Percentiles rank a stretch among this genome's conserved stretches.
Evolutionary conservation across 495 filamentous ascomycete genomes (phyloP).

Genomic region (Hypoxylon intermedium): DNA sequence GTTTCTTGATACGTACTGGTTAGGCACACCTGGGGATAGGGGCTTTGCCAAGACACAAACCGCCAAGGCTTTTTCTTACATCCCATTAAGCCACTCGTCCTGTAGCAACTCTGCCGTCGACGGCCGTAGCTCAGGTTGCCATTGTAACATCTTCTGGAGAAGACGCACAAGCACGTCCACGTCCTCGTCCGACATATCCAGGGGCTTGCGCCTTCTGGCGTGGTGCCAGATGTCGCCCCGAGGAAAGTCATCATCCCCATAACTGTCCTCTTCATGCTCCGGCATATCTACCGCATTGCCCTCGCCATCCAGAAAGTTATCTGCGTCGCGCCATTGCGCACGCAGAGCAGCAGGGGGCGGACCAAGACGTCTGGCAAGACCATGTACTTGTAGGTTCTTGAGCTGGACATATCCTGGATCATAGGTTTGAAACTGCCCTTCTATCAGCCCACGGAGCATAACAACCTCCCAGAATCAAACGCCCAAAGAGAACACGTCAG

Average conservation of each 20-base stretch:
- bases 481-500: slow-evolving; percentile 1
- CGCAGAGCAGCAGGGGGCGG: background rate
- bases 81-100: background rate
- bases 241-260: background rate
- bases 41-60: background rate
- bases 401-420: background rate
- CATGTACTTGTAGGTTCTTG: background rate
- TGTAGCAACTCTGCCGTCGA: background rate
- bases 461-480: background rate
- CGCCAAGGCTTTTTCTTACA: background rate
- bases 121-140: background rate
- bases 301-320: background rate
- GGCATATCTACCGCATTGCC: background rate
- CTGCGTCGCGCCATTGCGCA: background rate
- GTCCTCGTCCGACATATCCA: slow-evolving; percentile 4
- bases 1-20: background rate
- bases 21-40: background rate
- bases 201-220: background rate
- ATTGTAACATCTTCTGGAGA: slow-evolving; percentile 4
- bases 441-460: background rate
- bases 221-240: background rate
- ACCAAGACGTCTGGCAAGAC: background rate
- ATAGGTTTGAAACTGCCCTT: background rate
- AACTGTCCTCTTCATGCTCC: background rate
- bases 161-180: background rate